A percentile compares a stretch with the other conserved stretches of the same genome.
Conservation (phyloP, 495 filamentous ascomycete species). For the Hypoxylon lienhwacheense region DNA sequence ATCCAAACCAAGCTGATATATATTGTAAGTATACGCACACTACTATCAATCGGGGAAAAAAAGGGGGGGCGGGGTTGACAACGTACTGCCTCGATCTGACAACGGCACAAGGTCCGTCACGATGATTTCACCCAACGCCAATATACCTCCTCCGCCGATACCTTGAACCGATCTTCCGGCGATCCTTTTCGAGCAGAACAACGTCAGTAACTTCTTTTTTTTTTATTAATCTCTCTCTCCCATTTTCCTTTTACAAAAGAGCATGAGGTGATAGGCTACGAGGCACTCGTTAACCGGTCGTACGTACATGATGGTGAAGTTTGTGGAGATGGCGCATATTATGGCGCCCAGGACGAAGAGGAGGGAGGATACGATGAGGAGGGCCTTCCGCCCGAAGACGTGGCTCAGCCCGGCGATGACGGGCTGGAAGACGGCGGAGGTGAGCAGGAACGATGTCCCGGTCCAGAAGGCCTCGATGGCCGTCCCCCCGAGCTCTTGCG, state of each 20-base stretch:
- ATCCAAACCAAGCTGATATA: constrained; percentile 2
- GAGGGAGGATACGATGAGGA: constrained; percentile 1
- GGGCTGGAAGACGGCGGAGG: constrained; percentile 5
- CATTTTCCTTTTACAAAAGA: too few relatives aligned
- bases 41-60: background rate
- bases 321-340: constrained; percentile 1
- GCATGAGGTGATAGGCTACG: too few relatives aligned
- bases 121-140: constrained; percentile 3
- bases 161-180: constrained; percentile 3
- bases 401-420: constrained; percentile 4
- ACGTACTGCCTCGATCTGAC: constrained; percentile 2
- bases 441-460: constrained; percentile 1
- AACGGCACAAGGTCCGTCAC: constrained; percentile 5
- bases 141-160: constrained; percentile 6
- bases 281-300: background rate
- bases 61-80: background rate
- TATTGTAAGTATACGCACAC: too few relatives aligned
- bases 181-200: background rate
- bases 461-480: constrained; percentile 6
- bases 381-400: background rate
- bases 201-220: constrained; percentile 3
- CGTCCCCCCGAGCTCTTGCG: background rate
- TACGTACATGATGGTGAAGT: constrained; percentile 5
- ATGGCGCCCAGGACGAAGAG: constrained; percentile 1
- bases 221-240: too few relatives aligned